A percentile compares a stretch with the other conserved stretches of the same genome.
phyloP scores from a whole-genome alignment of 2,329 filamentous ascomycete species.

The Blastomyces gilchristii region DNA sequence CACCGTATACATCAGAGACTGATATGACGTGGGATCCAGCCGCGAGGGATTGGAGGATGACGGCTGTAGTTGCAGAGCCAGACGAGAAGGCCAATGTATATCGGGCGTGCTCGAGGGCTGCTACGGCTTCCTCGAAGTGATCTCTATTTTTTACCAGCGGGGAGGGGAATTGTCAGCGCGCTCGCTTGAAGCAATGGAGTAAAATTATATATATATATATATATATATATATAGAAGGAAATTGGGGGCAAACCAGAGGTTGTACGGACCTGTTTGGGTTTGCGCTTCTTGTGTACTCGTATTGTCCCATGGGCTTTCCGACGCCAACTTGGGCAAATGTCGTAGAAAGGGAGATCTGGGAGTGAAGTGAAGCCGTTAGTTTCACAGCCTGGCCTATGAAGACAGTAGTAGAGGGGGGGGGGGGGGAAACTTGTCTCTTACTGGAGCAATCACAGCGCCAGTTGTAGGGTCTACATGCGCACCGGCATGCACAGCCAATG shows the following conservation, averaged over 20 bases:
- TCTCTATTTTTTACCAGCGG: conserved; percentile 40
- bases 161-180: conserved; percentile 6
- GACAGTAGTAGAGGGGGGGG: too few species aligned
- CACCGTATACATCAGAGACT: conserved; percentile 94
- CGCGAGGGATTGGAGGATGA: conserved; percentile 83
- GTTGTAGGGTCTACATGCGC: conserved; percentile 82
- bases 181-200: too few species aligned
- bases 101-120: conserved; percentile 82
- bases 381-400: not conserved
- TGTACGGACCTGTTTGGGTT: conserved; percentile 68
- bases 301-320: conserved; percentile 74
- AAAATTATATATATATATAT: too few species aligned
- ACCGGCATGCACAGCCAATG: conserved; percentile 88
- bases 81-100: conserved; percentile 91
- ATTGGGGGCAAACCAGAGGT: not conserved
- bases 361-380: conserved; percentile 8
- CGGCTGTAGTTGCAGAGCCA: conserved; percentile 86
- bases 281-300: conserved; percentile 86
- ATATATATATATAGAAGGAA: too few species aligned
- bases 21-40: conserved; percentile 89
- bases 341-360: conserved; percentile 79
- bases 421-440: conserved; percentile 23
- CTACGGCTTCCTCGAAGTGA: conserved; percentile 87
- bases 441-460: conserved; percentile 86
- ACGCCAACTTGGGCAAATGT: conserved; percentile 89